Evolutionary conservation across 164 flowering plant species (phyloP).

Genomic region (Echeveria elegans): DNA sequence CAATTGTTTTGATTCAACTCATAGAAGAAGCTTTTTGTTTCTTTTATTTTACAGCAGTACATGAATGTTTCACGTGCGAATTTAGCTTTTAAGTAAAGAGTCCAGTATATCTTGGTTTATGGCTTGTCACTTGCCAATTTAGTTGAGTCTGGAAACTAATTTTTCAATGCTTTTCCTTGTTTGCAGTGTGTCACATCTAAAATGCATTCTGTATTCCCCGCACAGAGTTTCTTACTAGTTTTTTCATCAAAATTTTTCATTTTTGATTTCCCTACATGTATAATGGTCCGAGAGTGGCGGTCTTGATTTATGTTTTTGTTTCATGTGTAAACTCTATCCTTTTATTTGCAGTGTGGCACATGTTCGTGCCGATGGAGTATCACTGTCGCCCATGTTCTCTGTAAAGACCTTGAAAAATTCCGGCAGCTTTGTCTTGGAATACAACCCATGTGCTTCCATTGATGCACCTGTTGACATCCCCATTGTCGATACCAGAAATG

Average conservation of each 20-base stretch:
- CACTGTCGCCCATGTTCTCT: constrained; percentile 32
- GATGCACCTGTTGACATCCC: background rate
- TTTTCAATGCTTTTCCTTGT: too few species aligned
- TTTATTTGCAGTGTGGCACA: constrained; percentile 30
- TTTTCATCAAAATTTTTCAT: too few species aligned
- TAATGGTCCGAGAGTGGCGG: background rate
- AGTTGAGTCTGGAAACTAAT: too few species aligned
- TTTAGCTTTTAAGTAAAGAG: too few species aligned
- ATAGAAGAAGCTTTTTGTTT: background rate
- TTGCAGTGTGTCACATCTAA: too few species aligned
- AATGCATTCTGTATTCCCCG: too few species aligned
- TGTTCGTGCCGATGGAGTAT: constrained; percentile 35
- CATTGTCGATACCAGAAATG: background rate
- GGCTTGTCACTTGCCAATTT: too few species aligned
- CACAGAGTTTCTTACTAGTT: too few species aligned
- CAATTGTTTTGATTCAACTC: background rate
- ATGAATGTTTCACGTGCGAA: background rate
- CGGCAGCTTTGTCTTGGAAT: constrained; percentile 23
- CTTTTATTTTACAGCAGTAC: background rate
- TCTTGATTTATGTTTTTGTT: background rate
- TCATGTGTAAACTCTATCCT: background rate
- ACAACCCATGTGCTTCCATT: constrained; percentile 12
- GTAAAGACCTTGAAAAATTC: constrained; percentile 20
- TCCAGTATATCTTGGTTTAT: too few species aligned
- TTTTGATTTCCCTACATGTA: too few species aligned